Evolutionary conservation across 2,329 filamentous ascomycete genomes (phyloP), one percentile per base, ranked within the genome.

Genomic region (Pyrenochaeta sp.): DNA sequence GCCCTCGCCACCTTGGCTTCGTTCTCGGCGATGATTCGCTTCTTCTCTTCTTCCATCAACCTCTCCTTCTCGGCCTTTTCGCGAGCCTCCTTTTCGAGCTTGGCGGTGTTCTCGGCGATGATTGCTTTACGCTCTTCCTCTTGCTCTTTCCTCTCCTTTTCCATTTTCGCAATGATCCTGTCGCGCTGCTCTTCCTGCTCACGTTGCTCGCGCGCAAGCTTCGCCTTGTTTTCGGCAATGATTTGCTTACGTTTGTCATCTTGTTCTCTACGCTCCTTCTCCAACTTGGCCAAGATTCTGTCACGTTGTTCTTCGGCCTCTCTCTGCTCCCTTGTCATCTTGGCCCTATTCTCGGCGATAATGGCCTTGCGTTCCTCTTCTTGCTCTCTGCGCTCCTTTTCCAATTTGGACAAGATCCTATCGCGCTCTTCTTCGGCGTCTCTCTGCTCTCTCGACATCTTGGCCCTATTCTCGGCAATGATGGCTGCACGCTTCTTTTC

Each of bases 401-500:
- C 40, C 22, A 41, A 28, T 40, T 43, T 35, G 8, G 30, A 24
- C 11, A 48, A 8, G 4, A 49, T 22, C 10, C 32, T 23, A 11
- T 49, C 46, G 7, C 46, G 41, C 28, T 49, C 41, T 18, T 44
- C 46, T 29, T 70, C 63, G 42, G 65, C 65, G 45, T 66, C 60
- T 19, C 53, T 53, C 50, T 73, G 66, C 27, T 66, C 69, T 40
- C 69, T 64, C 38, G 71, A 68, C 45, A 72, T 63, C 44, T 70
- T 72, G 18, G 68, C 65, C 45, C 70, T 69, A 51, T 72, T 69
- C 55, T 71, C 69, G 8, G 55, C 57, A 26, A 72, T 48, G 41
- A 74, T 67, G 23, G 63, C 67, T 36, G 74, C 66, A 26, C 60
- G 64, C 52, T 76, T 70, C 44, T 69, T 55, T 67, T 69, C 45